Evolutionary conservation across 106 monocot species (phyloP).

Genomic region (Posidonia australis): DNA sequence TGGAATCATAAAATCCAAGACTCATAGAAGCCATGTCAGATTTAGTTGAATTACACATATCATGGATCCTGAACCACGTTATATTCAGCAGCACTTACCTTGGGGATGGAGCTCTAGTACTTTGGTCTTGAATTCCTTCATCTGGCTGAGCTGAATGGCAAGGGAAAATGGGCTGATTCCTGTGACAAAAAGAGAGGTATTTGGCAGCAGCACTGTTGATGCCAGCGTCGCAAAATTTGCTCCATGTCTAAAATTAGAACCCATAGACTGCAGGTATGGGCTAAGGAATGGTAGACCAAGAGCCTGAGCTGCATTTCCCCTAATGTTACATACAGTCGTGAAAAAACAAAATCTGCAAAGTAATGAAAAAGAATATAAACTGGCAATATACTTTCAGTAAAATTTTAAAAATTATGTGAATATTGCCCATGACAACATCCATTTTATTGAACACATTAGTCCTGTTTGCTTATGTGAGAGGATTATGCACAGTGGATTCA

Average conservation of each 20-base stretch:
- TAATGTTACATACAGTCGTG: too few relatives aligned
- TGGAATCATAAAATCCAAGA: not conserved
- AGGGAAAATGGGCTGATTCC: constrained; percentile 66
- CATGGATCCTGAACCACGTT: too few relatives aligned
- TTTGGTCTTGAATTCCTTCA: constrained; percentile 37
- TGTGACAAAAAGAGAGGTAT: constrained; percentile 57
- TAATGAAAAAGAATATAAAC: too few relatives aligned
- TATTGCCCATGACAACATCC: too few relatives aligned
- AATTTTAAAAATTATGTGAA: too few relatives aligned
- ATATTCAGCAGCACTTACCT: constrained; percentile 1
- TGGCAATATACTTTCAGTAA: too few relatives aligned
- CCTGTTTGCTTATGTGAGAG: too few relatives aligned
- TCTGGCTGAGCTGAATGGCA: constrained; percentile 62
- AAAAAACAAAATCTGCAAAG: too few relatives aligned
- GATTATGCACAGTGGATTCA: too few relatives aligned
- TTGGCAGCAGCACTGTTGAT: constrained; percentile 58
- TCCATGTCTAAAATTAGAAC: constrained; percentile 55
- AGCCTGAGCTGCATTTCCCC: constrained; percentile 50
- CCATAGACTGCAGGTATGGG: constrained; percentile 69
- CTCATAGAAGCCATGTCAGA: too few relatives aligned
- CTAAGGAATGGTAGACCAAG: constrained; percentile 78
- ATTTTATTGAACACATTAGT: too few relatives aligned
- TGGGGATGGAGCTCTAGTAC: constrained; percentile 9
- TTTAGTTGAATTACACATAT: too few relatives aligned
- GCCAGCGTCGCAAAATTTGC: constrained; percentile 64